A percentile compares a stretch with the other conserved stretches of the same genome.
Evolutionary conservation across 257 asterid genomes (phyloP).

Genomic region (Anisodus acutangulus): DNA sequence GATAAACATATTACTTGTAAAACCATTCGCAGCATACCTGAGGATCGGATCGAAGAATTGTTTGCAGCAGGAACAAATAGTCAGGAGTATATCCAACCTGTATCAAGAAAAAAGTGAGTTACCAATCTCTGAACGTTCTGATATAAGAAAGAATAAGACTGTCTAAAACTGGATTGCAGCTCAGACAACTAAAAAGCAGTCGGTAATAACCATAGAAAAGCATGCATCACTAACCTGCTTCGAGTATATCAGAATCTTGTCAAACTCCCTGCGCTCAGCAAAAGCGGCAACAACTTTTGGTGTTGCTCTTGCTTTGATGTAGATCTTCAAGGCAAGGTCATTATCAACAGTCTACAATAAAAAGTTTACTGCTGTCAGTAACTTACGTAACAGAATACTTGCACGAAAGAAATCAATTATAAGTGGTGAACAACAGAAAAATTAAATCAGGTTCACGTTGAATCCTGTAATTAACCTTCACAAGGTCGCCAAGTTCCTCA

Average conservation of each 20-base stretch:
- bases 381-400: neutral
- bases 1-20: conserved; percentile 16
- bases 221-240: conserved; percentile 69
- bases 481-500: conserved; percentile 99
- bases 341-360: conserved; percentile 88
- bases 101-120: conserved; percentile 33
- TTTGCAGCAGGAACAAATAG: conserved; percentile 95
- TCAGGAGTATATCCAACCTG: conserved; percentile 99
- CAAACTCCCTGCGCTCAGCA: conserved; percentile 99
- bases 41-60: conserved; percentile 97
- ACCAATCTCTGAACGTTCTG: neutral
- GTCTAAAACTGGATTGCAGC: conserved; percentile 10
- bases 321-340: conserved; percentile 97
- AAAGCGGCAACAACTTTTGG: conserved; percentile 99
- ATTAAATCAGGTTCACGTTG: neutral
- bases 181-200: neutral
- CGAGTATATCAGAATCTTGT: conserved; percentile 94
- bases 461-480: conserved; percentile 66
- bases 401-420: conserved; percentile 22
- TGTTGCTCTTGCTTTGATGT: conserved; percentile 98
- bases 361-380: conserved; percentile 19
- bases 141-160: neutral
- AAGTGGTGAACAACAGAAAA: conserved; percentile 2
- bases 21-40: conserved; percentile 61
- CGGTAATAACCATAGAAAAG: neutral